phyloP scores from a whole-genome alignment of 805 yeast genomes.

The Metschnikowia gelsemii region DNA sequence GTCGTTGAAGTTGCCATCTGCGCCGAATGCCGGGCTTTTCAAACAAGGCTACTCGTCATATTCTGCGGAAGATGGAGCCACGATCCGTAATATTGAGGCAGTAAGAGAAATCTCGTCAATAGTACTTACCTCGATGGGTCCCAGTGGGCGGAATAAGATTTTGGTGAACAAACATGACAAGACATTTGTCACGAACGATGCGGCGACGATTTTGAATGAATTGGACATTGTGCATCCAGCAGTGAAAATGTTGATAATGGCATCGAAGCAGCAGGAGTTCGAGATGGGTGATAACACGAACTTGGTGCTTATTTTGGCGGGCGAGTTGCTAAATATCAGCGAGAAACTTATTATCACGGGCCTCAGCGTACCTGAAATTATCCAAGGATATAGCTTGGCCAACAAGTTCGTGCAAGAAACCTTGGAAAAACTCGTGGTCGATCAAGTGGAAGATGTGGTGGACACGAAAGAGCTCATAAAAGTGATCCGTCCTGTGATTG shows the following conservation, averaged over 20 bases:
- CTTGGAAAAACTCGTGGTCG: constrained; percentile 64
- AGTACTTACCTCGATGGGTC: constrained; percentile 94
- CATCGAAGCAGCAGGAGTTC: constrained; percentile 92
- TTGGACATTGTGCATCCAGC: constrained; percentile 96
- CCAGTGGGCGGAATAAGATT: constrained; percentile 95
- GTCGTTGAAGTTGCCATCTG: constrained; percentile 89
- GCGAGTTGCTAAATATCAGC: constrained; percentile 83
- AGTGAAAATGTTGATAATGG: constrained; percentile 92
- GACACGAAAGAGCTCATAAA: constrained; percentile 59
- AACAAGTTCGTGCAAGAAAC: constrained; percentile 67
- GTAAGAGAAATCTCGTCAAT: constrained; percentile 89
- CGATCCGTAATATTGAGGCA: constrained; percentile 88
- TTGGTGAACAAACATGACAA: constrained; percentile 85
- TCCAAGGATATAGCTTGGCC: constrained; percentile 92
- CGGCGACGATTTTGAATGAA: constrained; percentile 95
- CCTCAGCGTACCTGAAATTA: constrained; percentile 85
- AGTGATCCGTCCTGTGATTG: constrained; percentile 80
- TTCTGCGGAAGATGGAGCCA: constrained; percentile 90
- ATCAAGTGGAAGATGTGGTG: constrained; percentile 56
- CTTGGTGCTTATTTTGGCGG: constrained; percentile 87
- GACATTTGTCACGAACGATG: constrained; percentile 90
- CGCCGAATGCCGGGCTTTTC: constrained; percentile 90
- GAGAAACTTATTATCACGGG: constrained; percentile 85
- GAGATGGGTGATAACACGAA: constrained; percentile 98
- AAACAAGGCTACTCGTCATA: constrained; percentile 92